Percentiles rank a stretch among this genome's conserved stretches.
These are phyloP conservation scores for Ophiocordyceps camponoti-rufipedis DNA, from an alignment of 2,329 filamentous ascomycete species.

Conservation along the genomic window DNA sequence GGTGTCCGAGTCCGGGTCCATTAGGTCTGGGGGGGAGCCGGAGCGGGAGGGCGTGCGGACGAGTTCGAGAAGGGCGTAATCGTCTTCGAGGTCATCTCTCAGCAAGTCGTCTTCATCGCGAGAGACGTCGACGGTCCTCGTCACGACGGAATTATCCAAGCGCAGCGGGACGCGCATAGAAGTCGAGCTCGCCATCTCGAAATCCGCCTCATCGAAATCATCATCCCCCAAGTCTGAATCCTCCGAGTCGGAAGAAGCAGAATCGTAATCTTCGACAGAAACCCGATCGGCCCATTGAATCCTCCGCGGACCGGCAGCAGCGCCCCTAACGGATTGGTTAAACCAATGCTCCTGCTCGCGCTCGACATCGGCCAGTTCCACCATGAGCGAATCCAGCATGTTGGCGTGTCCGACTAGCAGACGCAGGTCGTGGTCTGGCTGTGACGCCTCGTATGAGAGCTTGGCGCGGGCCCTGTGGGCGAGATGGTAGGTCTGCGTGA, in stretches of 20 bases:
- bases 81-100: conserved; percentile 43
- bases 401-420: conserved; percentile 96
- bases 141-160: conserved; percentile 4
- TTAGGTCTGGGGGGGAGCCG: conserved; percentile 50
- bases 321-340: conserved; percentile 80
- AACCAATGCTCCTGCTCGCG: conserved; percentile 94
- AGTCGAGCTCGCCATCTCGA: conserved; percentile 33
- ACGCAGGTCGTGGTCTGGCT: conserved; percentile 83
- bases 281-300: conserved; percentile 78
- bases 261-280: conserved; percentile 53
- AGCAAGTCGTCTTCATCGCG: conserved; percentile 18
- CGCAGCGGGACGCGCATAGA: conserved; percentile 15
- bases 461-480: conserved; percentile 92
- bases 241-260: conserved; percentile 27
- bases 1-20: conserved; percentile 51
- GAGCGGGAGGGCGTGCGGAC: conserved; percentile 51
- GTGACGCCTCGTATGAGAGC: conserved; percentile 81
- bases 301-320: conserved; percentile 41
- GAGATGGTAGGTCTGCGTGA: conserved; percentile 96
- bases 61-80: conserved; percentile 46
- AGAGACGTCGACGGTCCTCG: background rate
- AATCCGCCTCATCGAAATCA: conserved; percentile 36
- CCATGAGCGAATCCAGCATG: conserved; percentile 90
- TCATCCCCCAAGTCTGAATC: conserved; percentile 14
- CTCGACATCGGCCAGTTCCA: conserved; percentile 80